Evolutionary conservation across 371 early-diverging fungal species (phyloP).

Genomic region (Mucor irregularis): DNA sequence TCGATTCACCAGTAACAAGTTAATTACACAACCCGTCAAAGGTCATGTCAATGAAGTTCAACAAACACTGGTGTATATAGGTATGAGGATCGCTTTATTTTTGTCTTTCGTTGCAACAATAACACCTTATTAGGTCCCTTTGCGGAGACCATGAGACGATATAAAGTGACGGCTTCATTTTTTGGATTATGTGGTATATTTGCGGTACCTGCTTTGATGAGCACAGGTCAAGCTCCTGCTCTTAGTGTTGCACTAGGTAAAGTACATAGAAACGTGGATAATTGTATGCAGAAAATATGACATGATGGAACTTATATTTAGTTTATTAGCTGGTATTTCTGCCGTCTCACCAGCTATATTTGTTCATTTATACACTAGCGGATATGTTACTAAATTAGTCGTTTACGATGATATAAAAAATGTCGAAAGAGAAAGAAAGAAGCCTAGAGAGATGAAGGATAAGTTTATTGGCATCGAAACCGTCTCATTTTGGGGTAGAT

Average conservation of each 20-base stretch:
- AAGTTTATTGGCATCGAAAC: constrained; percentile 44
- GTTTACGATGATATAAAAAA: constrained; percentile 44
- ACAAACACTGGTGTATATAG: constrained; percentile 47
- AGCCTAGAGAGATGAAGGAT: constrained; percentile 39
- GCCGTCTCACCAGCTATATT: constrained; percentile 42
- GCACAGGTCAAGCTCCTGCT: constrained; percentile 38
- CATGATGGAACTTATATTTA: not conserved
- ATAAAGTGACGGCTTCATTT: constrained; percentile 51
- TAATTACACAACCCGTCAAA: constrained; percentile 14
- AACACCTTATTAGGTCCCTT: too few relatives aligned
- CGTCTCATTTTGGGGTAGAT: constrained; percentile 32
- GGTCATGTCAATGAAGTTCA: constrained; percentile 23
- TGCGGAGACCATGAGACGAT: constrained; percentile 43
- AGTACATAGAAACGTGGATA: not conserved
- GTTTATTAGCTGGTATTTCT: constrained; percentile 37
- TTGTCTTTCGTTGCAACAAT: too few relatives aligned
- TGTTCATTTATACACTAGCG: constrained; percentile 42
- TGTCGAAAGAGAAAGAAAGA: constrained; percentile 39
- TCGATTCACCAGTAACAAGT: constrained; percentile 24
- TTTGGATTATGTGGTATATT: constrained; percentile 47
- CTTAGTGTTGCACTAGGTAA: constrained; percentile 39
- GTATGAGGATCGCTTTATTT: too few relatives aligned
- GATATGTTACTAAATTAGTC: constrained; percentile 40
- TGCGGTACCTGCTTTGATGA: constrained; percentile 44
- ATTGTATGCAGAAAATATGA: not conserved